Percentiles rank a stretch among this genome's conserved stretches.
Evolutionary conservation across 768 basidiomycete species (phyloP).

Genomic region (Termitomyces titanicus): DNA sequence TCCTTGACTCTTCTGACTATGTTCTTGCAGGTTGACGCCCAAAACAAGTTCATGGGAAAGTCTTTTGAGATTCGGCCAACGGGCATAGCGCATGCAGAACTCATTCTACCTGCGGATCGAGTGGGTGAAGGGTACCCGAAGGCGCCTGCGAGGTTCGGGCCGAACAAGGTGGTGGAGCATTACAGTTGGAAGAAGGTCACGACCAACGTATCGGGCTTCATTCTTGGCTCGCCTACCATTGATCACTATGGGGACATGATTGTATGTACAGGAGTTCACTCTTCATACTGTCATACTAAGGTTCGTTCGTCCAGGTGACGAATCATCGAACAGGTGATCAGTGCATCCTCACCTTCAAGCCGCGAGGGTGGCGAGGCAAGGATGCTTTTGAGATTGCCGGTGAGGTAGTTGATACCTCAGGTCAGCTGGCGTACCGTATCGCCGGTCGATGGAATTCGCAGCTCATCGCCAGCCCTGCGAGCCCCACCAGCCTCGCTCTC

Average conservation of each 20-base stretch:
- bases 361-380: constrained; percentile 89
- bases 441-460: constrained; percentile 96
- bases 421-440: constrained; percentile 76
- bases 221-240: constrained; percentile 83
- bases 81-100: constrained; percentile 86
- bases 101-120: constrained; percentile 67
- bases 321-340: constrained; percentile 90
- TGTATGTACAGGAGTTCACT: constrained; percentile 42
- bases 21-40: constrained; percentile 78
- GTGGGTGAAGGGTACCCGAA: constrained; percentile 58
- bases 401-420: constrained; percentile 63
- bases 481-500: constrained; percentile 61
- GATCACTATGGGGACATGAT: constrained; percentile 96
- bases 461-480: constrained; percentile 77
- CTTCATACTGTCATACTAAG: too few relatives aligned
- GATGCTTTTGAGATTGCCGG: constrained; percentile 94
- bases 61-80: constrained; percentile 96
- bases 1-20: neutral
- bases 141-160: constrained; percentile 35
- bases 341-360: constrained; percentile 92
- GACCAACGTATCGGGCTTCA: constrained; percentile 88
- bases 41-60: constrained; percentile 95
- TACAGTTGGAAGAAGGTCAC: constrained; percentile 96
- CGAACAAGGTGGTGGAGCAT: constrained; percentile 75
- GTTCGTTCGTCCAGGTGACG: constrained; percentile 37